phyloP scores from a whole-genome alignment of 192 early-diverging fungal species.

The Mortierella hygrophila region DNA sequence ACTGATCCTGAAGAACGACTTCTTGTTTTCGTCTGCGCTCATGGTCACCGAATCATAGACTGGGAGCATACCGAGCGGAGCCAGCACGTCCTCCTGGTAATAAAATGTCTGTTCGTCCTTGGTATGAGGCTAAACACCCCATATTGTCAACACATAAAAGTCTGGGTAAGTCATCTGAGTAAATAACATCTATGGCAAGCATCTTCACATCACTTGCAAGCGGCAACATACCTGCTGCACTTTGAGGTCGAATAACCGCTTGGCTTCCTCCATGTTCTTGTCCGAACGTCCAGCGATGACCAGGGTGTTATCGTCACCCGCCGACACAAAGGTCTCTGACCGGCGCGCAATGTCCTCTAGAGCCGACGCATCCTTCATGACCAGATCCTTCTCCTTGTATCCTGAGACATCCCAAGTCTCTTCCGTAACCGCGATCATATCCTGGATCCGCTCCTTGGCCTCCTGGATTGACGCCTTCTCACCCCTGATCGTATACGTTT shows the following conservation, averaged over 20 bases:
- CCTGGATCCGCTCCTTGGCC: slow-evolving; percentile 26
- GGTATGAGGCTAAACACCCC: not conserved
- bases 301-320: slow-evolving; percentile 13
- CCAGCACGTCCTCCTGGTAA: slow-evolving; percentile 23
- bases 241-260: slow-evolving; percentile 44
- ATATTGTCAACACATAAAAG: not conserved
- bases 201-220: no score
- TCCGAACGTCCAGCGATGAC: slow-evolving; percentile 32
- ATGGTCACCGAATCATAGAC: slow-evolving; percentile 36
- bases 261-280: slow-evolving; percentile 42
- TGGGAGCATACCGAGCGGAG: slow-evolving; percentile 36
- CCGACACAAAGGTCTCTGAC: slow-evolving; percentile 40
- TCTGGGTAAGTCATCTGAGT: not conserved
- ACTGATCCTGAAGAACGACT: slow-evolving; percentile 32
- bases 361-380: slow-evolving; percentile 15
- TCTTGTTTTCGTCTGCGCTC: slow-evolving; percentile 26
- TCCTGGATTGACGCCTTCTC: slow-evolving; percentile 24
- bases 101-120: slow-evolving; percentile 19
- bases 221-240: slow-evolving; percentile 17
- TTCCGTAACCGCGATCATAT: slow-evolving; percentile 41
- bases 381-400: slow-evolving; percentile 19
- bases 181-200: not conserved
- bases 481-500: slow-evolving; percentile 42
- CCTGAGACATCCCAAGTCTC: slow-evolving; percentile 48
- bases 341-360: slow-evolving; percentile 49